phyloP scores from a whole-genome alignment of 345 rosid genomes.

The Eucalyptus regnans region DNA sequence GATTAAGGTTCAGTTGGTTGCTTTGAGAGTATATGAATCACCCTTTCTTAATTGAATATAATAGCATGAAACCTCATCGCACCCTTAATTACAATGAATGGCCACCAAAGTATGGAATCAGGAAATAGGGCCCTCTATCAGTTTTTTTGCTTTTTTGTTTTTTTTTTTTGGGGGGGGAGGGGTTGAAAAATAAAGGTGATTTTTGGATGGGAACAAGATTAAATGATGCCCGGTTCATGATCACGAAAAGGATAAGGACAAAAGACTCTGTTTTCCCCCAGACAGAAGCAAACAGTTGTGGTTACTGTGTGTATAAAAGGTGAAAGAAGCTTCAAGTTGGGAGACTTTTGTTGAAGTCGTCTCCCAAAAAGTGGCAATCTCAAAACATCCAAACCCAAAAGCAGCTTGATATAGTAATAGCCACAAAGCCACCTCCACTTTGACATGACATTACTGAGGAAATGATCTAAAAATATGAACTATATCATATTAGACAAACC shows the following conservation, averaged over 20 bases:
- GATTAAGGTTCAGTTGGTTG: neutral
- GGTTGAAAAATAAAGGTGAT: neutral
- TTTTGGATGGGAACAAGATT: neutral
- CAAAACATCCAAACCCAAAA: neutral
- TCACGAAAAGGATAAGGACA: neutral
- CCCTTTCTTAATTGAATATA: neutral
- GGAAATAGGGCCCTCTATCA: neutral
- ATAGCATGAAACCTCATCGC: neutral
- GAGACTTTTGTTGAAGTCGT: neutral
- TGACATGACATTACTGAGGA: neutral
- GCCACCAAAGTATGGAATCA: neutral
- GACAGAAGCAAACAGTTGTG: neutral
- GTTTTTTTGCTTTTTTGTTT: neutral
- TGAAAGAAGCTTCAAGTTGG: neutral
- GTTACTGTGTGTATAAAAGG: neutral
- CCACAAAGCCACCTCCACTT: neutral
- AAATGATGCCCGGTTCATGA: neutral
- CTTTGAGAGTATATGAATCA: neutral
- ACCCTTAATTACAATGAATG: neutral
- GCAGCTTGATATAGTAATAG: neutral
- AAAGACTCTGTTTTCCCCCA: neutral
- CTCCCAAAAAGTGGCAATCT: neutral
- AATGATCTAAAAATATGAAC: neutral
- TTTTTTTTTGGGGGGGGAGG: too few species aligned
- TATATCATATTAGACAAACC: neutral